Evolutionary conservation across 2,329 filamentous ascomycete genomes (phyloP).

Genomic region (Teratosphaeria zuluensis): DNA sequence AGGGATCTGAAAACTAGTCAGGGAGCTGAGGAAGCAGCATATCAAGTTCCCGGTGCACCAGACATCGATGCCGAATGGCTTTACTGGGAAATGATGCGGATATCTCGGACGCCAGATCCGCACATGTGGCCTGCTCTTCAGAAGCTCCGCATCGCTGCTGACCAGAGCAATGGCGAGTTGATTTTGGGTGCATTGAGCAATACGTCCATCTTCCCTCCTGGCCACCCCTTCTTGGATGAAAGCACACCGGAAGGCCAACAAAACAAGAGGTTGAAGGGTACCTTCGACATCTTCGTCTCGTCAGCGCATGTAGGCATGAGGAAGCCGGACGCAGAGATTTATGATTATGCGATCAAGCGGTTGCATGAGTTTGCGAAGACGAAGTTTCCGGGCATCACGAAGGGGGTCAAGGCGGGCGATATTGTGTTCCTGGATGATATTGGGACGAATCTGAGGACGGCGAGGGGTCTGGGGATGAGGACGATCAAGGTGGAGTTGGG

Average conservation of each 20-base stretch:
- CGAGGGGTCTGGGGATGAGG: conserved; percentile 60
- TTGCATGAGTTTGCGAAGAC: conserved; percentile 54
- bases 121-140: conserved; percentile 79
- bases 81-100: conserved; percentile 85
- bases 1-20: conserved; percentile 35
- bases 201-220: conserved; percentile 74
- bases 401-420: conserved; percentile 52
- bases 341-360: conserved; percentile 59
- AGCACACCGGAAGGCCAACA: conserved; percentile 29
- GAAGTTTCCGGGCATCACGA: conserved; percentile 39
- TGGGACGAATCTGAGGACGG: conserved; percentile 81
- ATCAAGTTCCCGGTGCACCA: conserved; percentile 51
- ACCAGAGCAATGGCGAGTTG: conserved; percentile 37
- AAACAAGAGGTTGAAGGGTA: conserved; percentile 44
- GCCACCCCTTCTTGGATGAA: conserved; percentile 55
- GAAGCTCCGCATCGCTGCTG: conserved; percentile 43
- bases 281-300: conserved; percentile 82
- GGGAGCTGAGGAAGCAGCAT: conserved; percentile 19
- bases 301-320: conserved; percentile 78
- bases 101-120: conserved; percentile 62
- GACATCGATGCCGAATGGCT: conserved; percentile 66
- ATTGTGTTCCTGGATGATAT: conserved; percentile 90
- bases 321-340: conserved; percentile 79
- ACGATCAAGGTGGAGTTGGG: conserved; percentile 82
- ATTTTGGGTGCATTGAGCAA: conserved; percentile 80